phyloP scores from a whole-genome alignment of 192 early-diverging fungal species.

The Coemansia sp. region DNA sequence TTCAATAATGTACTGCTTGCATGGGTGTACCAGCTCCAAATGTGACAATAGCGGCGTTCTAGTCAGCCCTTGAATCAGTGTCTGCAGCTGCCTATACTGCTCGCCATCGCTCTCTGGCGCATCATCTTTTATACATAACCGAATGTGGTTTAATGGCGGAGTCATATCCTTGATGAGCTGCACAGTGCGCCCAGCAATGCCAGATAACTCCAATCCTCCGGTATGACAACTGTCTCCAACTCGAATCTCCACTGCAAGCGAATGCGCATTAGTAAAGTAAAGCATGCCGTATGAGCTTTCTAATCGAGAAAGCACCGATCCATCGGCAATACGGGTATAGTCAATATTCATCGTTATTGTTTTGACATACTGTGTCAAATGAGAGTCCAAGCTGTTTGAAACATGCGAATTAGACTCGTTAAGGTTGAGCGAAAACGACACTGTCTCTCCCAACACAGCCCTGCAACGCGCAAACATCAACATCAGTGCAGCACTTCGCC shows the following conservation, averaged over 20 bases:
- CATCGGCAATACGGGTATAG: not conserved
- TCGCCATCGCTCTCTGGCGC: not conserved
- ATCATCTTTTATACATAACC: not conserved
- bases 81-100: not conserved
- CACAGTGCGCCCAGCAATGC: not conserved
- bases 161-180: not conserved
- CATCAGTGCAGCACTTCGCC: constrained; percentile 1
- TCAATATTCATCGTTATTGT: not conserved
- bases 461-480: constrained; percentile 4
- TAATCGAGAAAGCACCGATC: not conserved
- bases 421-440: not conserved
- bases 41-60: not conserved
- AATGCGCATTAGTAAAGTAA: not conserved
- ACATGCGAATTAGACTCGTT: not conserved
- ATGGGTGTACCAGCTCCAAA: not conserved
- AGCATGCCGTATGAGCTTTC: not conserved
- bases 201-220: not conserved
- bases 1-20: not conserved
- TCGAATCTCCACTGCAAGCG: not conserved
- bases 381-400: constrained; percentile 1
- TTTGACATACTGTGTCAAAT: constrained; percentile 6
- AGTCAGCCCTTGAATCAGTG: not conserved
- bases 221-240: not conserved
- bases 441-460: not conserved
- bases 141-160: not conserved